Evolutionary conservation across 768 basidiomycete genomes (phyloP).

Genomic region (Pholiota microspora): DNA sequence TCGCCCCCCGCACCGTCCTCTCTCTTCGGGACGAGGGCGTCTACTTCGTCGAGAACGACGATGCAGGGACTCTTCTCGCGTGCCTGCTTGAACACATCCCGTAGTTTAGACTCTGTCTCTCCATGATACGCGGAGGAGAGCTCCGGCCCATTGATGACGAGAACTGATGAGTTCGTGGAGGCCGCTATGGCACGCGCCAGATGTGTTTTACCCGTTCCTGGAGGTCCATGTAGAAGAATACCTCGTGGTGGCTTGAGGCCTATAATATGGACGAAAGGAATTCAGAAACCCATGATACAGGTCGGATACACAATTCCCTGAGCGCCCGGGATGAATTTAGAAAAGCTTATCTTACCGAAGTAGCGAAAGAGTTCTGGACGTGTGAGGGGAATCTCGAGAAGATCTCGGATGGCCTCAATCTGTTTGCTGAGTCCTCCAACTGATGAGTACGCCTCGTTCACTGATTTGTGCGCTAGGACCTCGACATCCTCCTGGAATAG

Average conservation of each 20-base stretch:
- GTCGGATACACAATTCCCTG: conserved; percentile 5
- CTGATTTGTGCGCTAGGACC: conserved; percentile 38
- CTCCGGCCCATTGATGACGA: conserved; percentile 94
- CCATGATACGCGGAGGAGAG: conserved; percentile 95
- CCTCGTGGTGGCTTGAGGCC: conserved; percentile 97
- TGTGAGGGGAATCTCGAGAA: conserved; percentile 33
- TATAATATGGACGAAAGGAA: conserved; percentile 15
- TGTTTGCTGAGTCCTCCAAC: conserved; percentile 90
- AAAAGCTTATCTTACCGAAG: conserved; percentile 27
- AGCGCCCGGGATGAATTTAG: background rate
- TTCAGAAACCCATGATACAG: background rate
- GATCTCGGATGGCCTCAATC: conserved; percentile 68
- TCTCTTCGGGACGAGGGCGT: conserved; percentile 87
- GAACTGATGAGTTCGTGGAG: conserved; percentile 82
- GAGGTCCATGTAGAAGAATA: conserved; percentile 91
- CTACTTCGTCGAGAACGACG: conserved; percentile 93
- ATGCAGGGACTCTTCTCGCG: conserved; percentile 83
- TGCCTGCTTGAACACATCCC: conserved; percentile 88
- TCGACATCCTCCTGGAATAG: conserved; percentile 43
- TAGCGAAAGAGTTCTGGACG: conserved; percentile 31
- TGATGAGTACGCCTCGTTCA: conserved; percentile 64
- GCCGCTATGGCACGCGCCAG: conserved; percentile 91
- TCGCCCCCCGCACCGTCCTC: conserved; percentile 92
- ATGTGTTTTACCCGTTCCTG: conserved; percentile 98
- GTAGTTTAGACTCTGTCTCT: conserved; percentile 89